Percentiles rank a stretch among this genome's conserved stretches.
Evolutionary conservation across 2,329 filamentous ascomycete species (phyloP).

Genomic region (Cladosporium sp.): DNA sequence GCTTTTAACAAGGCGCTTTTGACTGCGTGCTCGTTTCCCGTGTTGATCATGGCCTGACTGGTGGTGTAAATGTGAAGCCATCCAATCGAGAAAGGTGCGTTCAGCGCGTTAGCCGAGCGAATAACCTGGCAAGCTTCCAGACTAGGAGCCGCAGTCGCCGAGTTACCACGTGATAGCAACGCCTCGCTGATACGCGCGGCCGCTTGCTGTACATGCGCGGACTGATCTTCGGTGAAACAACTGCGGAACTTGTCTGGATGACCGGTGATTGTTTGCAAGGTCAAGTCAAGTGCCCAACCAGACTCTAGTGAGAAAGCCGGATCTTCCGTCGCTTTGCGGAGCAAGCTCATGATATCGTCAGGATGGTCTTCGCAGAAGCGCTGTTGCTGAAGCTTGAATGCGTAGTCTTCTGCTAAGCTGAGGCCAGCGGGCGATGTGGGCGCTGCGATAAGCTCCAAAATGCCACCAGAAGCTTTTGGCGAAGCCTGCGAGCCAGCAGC

Average conservation of each 20-base stretch:
- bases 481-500: not conserved
- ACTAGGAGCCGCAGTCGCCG: not conserved
- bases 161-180: not conserved
- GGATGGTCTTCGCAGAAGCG: conserved; percentile 23
- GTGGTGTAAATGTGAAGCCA: conserved; percentile 10
- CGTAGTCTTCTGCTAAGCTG: conserved; percentile 2
- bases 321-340: conserved; percentile 26
- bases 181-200: conserved; percentile 11
- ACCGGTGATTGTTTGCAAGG: not conserved
- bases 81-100: conserved; percentile 9
- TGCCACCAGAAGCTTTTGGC: not conserved
- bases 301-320: not conserved
- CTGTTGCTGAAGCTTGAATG: conserved; percentile 28
- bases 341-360: conserved; percentile 23
- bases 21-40: conserved; percentile 20
- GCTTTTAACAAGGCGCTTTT: conserved; percentile 41
- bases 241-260: conserved; percentile 10
- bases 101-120: conserved; percentile 16
- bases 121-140: conserved; percentile 17
- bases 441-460: conserved; percentile 14
- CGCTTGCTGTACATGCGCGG: not conserved
- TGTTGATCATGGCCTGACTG: not conserved
- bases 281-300: conserved; percentile 8
- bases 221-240: not conserved
- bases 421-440: not conserved